Evolutionary conservation across 129 eudicot genomes (phyloP), one percentile per base, ranked within the genome.

Genomic region (Lactuca sativa): DNA sequence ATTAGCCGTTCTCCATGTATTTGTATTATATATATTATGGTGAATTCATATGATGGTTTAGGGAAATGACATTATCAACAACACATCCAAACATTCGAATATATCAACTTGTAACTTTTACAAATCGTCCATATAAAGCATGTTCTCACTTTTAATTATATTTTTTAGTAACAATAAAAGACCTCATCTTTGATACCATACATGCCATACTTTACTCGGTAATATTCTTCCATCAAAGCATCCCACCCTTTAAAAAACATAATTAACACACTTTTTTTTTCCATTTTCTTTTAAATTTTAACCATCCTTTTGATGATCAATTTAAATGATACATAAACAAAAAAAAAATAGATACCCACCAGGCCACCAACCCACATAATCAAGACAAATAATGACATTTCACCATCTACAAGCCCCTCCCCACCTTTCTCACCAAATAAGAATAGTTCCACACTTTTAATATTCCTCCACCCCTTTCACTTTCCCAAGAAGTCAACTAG

Each of bases 361-460:
- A 31, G 4, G n/a, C 40, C 61, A 62, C 66, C 62, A 18, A 51
- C 61, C 31, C 53, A 36, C 61, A 61, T n/a, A 48, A 72, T 61
- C 7, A 4, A 48, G 48, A 41, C 31, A 8, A 36, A 33, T 70
- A 72, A 72, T 36, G 61, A 61, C 67, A 51, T 72, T 61, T 61
- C 41, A 32, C 48, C 17, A 18, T 2, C 47, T 65, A 52, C 70
- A 65, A 65, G 51, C 70, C 60, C 75, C 56, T 43, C n/a, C 59
- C 59, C 37, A 62, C 56, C 65, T 56, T 75, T 40, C 72, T 56
- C 80, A 62, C 80, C 80, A 78, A 64, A 57, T 75, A 69, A 33
- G 36, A 36, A 56, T 37, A 32, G 59, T 36, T 57, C 38, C 34
- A 62, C 53, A 64, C n/a, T 69, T 62, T 34, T 8, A 43, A 41